phyloP scores from a whole-genome alignment of 805 yeast genomes.

The Ogataea methylovora region DNA sequence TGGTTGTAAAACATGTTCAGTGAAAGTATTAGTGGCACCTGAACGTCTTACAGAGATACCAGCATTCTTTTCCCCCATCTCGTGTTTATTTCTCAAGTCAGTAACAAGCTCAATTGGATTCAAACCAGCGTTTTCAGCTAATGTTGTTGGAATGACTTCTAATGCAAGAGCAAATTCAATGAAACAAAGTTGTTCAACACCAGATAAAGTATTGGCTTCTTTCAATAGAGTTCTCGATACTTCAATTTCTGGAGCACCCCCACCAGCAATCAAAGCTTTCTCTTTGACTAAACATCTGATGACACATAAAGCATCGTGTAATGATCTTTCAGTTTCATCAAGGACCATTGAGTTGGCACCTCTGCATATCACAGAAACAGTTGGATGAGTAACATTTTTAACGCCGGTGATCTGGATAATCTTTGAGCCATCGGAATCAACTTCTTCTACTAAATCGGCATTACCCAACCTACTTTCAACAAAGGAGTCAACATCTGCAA shows the following conservation, averaged over 20 bases:
- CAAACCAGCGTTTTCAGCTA: constrained; percentile 93
- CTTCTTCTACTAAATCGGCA: constrained; percentile 91
- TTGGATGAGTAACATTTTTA: constrained; percentile 46
- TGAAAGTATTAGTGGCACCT: constrained; percentile 83
- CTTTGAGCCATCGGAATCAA: constrained; percentile 81
- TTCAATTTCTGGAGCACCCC: constrained; percentile 97
- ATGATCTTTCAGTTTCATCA: constrained; percentile 95
- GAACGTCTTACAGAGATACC: constrained; percentile 94
- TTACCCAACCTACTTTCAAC: constrained; percentile 87
- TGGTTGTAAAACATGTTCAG: constrained; percentile 95
- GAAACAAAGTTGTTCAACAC: constrained; percentile 87
- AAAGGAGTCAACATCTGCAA: constrained; percentile 91
- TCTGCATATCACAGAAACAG: constrained; percentile 86
- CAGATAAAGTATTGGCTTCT: constrained; percentile 67
- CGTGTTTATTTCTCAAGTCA: constrained; percentile 86
- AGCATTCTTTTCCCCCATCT: constrained; percentile 83
- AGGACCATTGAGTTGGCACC: constrained; percentile 89
- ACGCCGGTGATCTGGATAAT: constrained; percentile 85
- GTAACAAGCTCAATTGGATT: constrained; percentile 89
- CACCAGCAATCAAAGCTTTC: constrained; percentile 91
- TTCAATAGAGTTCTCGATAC: constrained; percentile 65
- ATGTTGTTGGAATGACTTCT: constrained; percentile 87
- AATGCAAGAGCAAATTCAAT: constrained; percentile 87
- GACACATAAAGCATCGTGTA: constrained; percentile 97
- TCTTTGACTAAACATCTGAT: constrained; percentile 81